These are phyloP conservation scores for Rhizoctonia solani DNA, from an alignment of 1,284 basidiomycete genomes.

Conservation along the genomic window DNA sequence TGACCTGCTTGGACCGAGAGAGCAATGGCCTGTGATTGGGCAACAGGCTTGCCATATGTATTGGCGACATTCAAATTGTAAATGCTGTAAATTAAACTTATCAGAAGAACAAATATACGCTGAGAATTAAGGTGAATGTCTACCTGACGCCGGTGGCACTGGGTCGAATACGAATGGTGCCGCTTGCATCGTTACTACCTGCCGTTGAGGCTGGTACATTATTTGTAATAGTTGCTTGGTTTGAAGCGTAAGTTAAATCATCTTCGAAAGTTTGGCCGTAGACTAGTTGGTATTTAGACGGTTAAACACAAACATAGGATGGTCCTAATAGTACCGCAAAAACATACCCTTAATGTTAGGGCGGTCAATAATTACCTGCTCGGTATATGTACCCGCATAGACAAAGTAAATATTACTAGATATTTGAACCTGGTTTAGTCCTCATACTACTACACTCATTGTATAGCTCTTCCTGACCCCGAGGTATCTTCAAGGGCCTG, in stretches of 20 bases:
- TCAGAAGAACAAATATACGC: not conserved
- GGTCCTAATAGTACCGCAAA: not conserved
- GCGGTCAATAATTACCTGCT: conserved; percentile 32
- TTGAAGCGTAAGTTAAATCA: conserved; percentile 26
- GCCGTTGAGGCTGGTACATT: conserved; percentile 36
- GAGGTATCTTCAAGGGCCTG: conserved; percentile 38
- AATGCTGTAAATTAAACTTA: not conserved
- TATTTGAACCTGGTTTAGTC: not conserved
- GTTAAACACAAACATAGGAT: not conserved
- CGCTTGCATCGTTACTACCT: conserved; percentile 39
- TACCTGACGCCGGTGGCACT: conserved; percentile 37
- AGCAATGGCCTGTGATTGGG: conserved; percentile 40
- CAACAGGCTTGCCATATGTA: conserved; percentile 37
- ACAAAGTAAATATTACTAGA: conserved; percentile 36
- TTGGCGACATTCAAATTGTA: conserved; percentile 41
- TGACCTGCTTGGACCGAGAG: conserved; percentile 37
- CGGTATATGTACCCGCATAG: conserved; percentile 38
- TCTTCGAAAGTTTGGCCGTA: conserved; percentile 33
- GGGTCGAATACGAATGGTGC: conserved; percentile 37
- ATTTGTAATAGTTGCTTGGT: conserved; percentile 38
- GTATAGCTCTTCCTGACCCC: conserved; percentile 6
- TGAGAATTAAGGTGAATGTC: not conserved
- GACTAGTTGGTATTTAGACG: not conserved
- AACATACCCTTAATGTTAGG: conserved; percentile 34
- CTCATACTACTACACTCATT: not conserved